A percentile compares a stretch with the other conserved stretches of the same genome.
Evolutionary conservation across 495 filamentous ascomycete species (phyloP).

Genomic region (Mytilinidion resinicola): DNA sequence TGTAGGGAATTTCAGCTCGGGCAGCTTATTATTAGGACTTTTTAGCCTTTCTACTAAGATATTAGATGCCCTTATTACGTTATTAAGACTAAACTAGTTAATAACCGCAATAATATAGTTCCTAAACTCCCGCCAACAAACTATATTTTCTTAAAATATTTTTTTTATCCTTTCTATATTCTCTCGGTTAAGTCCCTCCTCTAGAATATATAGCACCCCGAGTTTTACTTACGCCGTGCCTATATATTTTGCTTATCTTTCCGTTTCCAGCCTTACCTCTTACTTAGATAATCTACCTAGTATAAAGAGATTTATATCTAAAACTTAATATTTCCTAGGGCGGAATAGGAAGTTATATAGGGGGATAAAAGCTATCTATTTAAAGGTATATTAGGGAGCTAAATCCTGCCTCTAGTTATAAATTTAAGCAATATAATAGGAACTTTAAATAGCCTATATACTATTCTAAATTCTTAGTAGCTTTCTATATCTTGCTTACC

Average conservation of each 20-base stretch:
- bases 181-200: background rate
- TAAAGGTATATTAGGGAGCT: too few species aligned
- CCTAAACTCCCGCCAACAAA: background rate
- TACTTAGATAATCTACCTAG: background rate
- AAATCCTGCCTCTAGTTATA: too few species aligned
- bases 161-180: background rate
- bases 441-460: too few species aligned
- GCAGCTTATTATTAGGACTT: background rate
- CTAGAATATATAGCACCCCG: background rate
- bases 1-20: slow-evolving; percentile 11
- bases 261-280: background rate
- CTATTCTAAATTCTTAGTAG: too few species aligned
- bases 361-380: too few species aligned
- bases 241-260: background rate
- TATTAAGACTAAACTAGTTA: background rate
- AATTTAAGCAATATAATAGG: too few species aligned
- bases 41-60: background rate
- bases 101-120: background rate
- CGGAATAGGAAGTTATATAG: too few species aligned
- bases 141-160: background rate
- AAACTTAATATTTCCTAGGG: too few species aligned
- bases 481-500: too few species aligned
- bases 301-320: too few species aligned
- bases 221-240: background rate
- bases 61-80: background rate